These are phyloP conservation scores for Ballota nigra DNA, from an alignment of 257 asterid genomes.

Conservation along the genomic window DNA sequence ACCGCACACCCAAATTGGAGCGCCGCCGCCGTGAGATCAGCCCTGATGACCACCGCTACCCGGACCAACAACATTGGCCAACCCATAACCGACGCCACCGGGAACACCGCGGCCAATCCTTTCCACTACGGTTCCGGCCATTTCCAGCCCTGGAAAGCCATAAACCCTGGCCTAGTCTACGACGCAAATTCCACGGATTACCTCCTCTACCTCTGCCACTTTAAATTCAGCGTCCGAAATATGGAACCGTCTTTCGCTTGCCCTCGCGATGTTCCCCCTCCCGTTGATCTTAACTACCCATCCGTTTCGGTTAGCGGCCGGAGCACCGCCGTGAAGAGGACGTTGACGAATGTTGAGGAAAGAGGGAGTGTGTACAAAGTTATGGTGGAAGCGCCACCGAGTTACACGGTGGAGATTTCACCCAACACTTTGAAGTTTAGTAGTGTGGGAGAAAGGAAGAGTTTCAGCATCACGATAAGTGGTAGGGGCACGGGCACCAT, in stretches of 20 bases:
- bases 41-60: constrained; percentile 40
- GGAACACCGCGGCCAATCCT: no score
- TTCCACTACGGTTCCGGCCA: not conserved
- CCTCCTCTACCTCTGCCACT: no score
- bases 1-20: not conserved
- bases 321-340: not conserved
- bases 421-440: constrained; percentile 17
- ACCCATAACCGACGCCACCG: no score
- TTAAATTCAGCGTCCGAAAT: no score
- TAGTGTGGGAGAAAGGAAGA: not conserved
- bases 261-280: not conserved
- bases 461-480: constrained; percentile 14
- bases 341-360: not conserved
- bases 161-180: not conserved
- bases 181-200: no score
- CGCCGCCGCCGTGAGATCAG: constrained; percentile 27
- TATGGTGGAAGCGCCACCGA: not conserved
- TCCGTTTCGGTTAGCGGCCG: not conserved
- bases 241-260: constrained; percentile 13
- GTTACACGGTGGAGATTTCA: constrained; percentile 25
- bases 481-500: no score
- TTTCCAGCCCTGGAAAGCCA: not conserved
- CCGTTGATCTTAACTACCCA: not conserved
- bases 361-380: not conserved
- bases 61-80: constrained; percentile 19